Base-by-base conservation (phyloP, 1,284 basidiomycete genomes). In the Microbotryum saponariae region DNA sequence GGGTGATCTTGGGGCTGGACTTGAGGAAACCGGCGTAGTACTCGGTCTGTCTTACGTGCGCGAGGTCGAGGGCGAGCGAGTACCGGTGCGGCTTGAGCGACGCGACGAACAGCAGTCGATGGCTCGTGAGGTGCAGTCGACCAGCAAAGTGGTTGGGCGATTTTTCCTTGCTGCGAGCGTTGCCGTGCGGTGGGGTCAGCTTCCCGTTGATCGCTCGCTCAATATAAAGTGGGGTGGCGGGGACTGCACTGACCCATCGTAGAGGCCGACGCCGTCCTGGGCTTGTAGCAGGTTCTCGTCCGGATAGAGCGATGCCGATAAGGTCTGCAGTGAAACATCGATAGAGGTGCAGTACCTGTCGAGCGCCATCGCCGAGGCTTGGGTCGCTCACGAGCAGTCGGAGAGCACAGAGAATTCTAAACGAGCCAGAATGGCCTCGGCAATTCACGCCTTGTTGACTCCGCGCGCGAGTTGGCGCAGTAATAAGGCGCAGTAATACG, bases 21-120 rank as follows among this genome's bases (percentile, higher is more conserved):
- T 84, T 88, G 78, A 97, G 87, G 64, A 98, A 85, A 4, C 94
- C 93, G 3, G 86, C 85, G 74, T 96, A 97, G 76, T 89, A 83
- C 69, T 97, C 91, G 4, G 91, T 94, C 71, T 87, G 86, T 2
- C 79, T 78, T 57, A 97, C 80, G 63, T 79, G 77, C 67, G 73
- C 68, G 33, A 78, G 70, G 59, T 86, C 82, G 64, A 89, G 75
- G 1, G 84, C 86, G 33, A 50, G 18, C 27, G 60, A 59, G 31
- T 53, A 20, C 0, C 74, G 75, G 25, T 74, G 75, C 29, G 82
- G 76, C 51, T 82, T 78, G 6, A 71, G 90, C 85, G 65, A 89
- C 79, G 55, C 42, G 67, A 91, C 23, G 77, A 88, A 91, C 78
- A 92, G 85, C 4, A 91, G 75, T 53, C 94, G 85, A 74, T 96